Evolutionary conservation across 2,329 filamentous ascomycete genomes (phyloP).

Genomic region (Aspergillus pseudonomiae): DNA sequence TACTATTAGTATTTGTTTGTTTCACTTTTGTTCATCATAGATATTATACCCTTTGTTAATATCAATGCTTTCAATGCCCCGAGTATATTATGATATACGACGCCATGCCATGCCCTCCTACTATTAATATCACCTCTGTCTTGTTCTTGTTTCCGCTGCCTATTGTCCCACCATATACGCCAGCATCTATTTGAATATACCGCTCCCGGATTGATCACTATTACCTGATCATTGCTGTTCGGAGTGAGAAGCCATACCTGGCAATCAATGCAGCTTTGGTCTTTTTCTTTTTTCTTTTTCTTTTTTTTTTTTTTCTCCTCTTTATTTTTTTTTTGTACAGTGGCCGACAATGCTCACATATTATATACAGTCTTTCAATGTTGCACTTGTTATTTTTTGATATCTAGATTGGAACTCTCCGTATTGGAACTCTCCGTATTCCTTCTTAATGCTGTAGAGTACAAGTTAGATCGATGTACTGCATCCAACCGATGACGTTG

Average conservation of each 20-base stretch:
- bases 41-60: not conserved
- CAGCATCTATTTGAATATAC: not conserved
- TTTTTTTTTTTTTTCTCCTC: too few relatives aligned
- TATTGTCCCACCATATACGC: not conserved
- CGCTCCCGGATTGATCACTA: not conserved
- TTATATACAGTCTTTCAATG: too few relatives aligned
- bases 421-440: too few relatives aligned
- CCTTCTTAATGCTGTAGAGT: not conserved
- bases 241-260: not conserved
- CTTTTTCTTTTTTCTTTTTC: too few relatives aligned
- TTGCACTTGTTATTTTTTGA: too few relatives aligned
- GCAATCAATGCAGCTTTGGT: too few relatives aligned
- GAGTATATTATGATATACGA: slow-evolving; percentile 13
- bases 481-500: not conserved
- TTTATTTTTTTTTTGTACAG: not conserved
- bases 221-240: not conserved
- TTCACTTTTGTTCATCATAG: not conserved
- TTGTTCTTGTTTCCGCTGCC: not conserved
- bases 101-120: slow-evolving; percentile 7
- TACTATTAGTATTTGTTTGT: not conserved
- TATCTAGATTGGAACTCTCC: too few relatives aligned
- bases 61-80: not conserved
- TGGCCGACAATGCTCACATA: not conserved
- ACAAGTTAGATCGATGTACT: not conserved
- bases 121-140: slow-evolving; percentile 7